Evolutionary conservation across 164 flowering plant genomes (phyloP), one percentile per base, ranked within the genome.

Genomic region (Buxus sempervirens): DNA sequence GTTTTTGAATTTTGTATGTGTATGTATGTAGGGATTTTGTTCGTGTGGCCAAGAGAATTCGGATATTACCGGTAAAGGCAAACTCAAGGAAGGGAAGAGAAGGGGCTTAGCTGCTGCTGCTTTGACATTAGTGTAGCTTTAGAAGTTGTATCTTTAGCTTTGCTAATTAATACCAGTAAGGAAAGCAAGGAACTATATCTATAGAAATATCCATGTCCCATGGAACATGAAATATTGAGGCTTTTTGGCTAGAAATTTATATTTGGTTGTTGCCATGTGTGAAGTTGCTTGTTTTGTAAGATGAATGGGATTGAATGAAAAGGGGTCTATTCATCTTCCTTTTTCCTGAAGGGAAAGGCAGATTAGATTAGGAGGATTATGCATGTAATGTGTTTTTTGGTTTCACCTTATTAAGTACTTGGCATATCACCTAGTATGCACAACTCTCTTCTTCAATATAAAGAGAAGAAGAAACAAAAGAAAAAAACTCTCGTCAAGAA

Each of bases 31-130:
- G 97, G 80, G 94, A 87, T 79, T 90, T 90, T 75, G 90, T 89
- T 15, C 85, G 92, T 9, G 90, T 87, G 71, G 92, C 88, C 0
- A 90, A 82, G 80, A 83, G 94, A 79, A 90, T 90, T 61, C 75
- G 97, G 49, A 84, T 91, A 65, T 28, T 91, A 61, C 94, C 94
- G 13, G 83, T 54, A 42, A 91, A 88, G 82, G 76, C 70, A 10
- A 90, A 81, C 41, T 66, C 87, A 20, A 82, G 82, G 70, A 84
- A 73, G 69, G 77, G 72, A 63, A 54, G 72, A 75, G 65, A 42
- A 64, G 65, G 51, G 9, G 64, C 60, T 13, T 56, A 62, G 38
- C 23, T 36, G 62, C 13, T 41, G 45, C 45, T 45, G 18, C 18
- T 38, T 16, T 51, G 9, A 42, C 2, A 32, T 24, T 16, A 28